A percentile compares a stretch with the other conserved stretches of the same genome.
Conservation (phyloP, 2,329 filamentous ascomycete species). For the Colletotrichum spinosum region DNA sequence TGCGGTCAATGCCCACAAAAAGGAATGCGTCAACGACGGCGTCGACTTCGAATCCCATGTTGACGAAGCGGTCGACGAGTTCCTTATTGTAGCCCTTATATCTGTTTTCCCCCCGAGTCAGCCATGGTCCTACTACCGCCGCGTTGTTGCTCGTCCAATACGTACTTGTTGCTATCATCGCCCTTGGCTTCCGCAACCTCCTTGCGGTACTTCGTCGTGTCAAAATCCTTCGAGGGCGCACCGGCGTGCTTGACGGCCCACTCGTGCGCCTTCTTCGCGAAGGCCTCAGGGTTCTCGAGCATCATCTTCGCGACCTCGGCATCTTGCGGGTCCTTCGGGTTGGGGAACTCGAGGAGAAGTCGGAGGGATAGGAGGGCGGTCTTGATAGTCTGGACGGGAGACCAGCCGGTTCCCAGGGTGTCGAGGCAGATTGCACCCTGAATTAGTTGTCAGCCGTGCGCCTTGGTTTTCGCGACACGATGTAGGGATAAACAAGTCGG, state of each 20-base stretch:
- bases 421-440: constrained; percentile 98
- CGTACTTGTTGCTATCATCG: constrained; percentile 62
- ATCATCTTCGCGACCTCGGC: constrained; percentile 95
- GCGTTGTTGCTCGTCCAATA: background rate
- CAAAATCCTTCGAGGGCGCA: constrained; percentile 67
- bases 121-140: background rate
- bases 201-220: constrained; percentile 55
- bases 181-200: constrained; percentile 65
- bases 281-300: constrained; percentile 80
- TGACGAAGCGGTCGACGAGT: constrained; percentile 84
- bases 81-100: constrained; percentile 90
- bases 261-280: constrained; percentile 84
- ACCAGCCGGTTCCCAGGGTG: constrained; percentile 90
- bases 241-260: constrained; percentile 90
- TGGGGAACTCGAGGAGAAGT: constrained; percentile 90
- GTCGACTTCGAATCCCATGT: constrained; percentile 92
- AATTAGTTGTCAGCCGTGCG: too few species aligned
- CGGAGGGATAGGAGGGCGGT: constrained; percentile 93
- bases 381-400: constrained; percentile 95
- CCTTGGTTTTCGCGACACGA: too few species aligned
- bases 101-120: constrained; percentile 54
- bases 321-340: constrained; percentile 97
- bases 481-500: background rate
- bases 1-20: constrained; percentile 83
- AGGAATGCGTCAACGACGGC: constrained; percentile 88